A percentile compares a stretch with the other conserved stretches of the same genome.
Evolutionary conservation across 1,139 yeast genomes (phyloP).

Genomic region (Sugiyamaella xylanicola): DNA sequence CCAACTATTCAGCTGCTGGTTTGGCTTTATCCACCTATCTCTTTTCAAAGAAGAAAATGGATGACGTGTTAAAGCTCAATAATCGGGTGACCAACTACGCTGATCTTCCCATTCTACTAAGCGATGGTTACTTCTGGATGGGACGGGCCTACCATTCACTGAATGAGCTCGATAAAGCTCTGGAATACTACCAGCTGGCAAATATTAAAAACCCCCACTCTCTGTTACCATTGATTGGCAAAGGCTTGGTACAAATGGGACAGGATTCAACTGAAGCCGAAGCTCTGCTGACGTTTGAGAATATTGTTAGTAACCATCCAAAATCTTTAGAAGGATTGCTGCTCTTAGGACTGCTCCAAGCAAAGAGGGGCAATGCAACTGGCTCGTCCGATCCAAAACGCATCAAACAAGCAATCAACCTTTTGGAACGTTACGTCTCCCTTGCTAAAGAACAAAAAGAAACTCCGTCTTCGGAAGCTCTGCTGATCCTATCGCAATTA

Average conservation of each 20-base stretch:
- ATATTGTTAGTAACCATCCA: constrained; percentile 64
- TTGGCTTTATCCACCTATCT: constrained; percentile 55
- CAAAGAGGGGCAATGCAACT: constrained; percentile 25
- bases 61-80: constrained; percentile 59
- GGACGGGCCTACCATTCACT: constrained; percentile 72
- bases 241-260: constrained; percentile 81
- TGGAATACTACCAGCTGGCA: constrained; percentile 60
- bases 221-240: constrained; percentile 72
- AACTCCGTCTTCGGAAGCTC: constrained; percentile 68
- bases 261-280: constrained; percentile 65
- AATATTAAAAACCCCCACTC: constrained; percentile 47
- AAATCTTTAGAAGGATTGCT: constrained; percentile 65
- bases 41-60: constrained; percentile 62
- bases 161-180: constrained; percentile 66
- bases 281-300: constrained; percentile 82
- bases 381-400: constrained; percentile 25
- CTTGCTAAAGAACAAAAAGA: constrained; percentile 61
- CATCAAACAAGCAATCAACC: constrained; percentile 52
- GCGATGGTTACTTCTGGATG: constrained; percentile 86
- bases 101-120: constrained; percentile 50
- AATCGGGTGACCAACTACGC: constrained; percentile 51
- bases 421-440: constrained; percentile 71
- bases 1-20: constrained; percentile 49
- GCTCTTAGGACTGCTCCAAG: constrained; percentile 31
- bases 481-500: constrained; percentile 64